A percentile compares a stretch with the other conserved stretches of the same genome.
phyloP scores from a whole-genome alignment of 305 asterid genomes.

The Fraxinus greggii region DNA sequence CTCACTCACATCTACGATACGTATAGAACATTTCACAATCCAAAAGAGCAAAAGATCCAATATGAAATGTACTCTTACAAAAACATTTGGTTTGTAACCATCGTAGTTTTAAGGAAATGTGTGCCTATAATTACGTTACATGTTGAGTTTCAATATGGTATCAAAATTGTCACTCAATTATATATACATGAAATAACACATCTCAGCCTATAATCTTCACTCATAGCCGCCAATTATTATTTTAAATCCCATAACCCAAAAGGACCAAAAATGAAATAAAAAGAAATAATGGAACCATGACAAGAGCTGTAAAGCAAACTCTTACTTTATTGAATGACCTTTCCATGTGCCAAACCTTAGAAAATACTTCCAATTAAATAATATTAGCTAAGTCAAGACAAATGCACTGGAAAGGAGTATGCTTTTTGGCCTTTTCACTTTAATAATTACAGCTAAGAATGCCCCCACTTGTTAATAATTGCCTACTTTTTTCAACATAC shows the following conservation, averaged over 20 bases:
- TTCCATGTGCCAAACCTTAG: conserved; percentile 16
- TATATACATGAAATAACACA: not conserved
- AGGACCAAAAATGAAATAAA: not conserved
- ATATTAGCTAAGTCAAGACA: conserved; percentile 32
- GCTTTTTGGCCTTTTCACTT: conserved; percentile 25
- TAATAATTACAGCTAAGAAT: conserved; percentile 10
- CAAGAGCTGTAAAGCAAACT: not conserved
- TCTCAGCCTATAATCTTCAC: not conserved
- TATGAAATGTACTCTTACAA: not conserved
- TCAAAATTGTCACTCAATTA: not conserved
- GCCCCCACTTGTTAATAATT: not conserved
- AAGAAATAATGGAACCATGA: not conserved
- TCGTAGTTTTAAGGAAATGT: not conserved
- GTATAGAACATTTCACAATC: not conserved
- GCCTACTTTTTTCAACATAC: conserved; percentile 2
- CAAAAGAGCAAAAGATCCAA: not conserved
- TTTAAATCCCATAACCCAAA: not conserved
- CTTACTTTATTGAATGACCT: conserved; percentile 5
- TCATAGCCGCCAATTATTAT: not conserved
- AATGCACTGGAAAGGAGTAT: conserved; percentile 35
- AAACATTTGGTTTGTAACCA: not conserved
- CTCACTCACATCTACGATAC: not conserved
- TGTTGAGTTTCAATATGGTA: not conserved
- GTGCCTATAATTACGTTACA: not conserved
- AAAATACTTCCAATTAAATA: conserved; percentile 10